Evolutionary conservation across 345 rosid species (phyloP).

Genomic region (Eucalyptus tenuipes): DNA sequence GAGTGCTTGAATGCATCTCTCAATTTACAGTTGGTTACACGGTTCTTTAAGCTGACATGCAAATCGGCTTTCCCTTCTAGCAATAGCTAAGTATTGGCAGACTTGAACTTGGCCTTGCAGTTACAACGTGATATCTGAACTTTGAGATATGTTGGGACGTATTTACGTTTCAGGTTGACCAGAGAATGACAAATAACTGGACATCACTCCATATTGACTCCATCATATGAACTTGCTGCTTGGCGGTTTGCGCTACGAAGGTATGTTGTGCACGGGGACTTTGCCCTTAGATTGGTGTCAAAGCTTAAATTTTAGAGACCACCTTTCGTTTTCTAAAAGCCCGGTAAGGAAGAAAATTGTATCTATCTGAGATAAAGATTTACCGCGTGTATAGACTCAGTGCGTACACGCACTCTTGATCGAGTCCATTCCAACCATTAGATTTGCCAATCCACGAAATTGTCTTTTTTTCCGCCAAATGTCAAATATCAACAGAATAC

Average conservation of each 20-base stretch:
- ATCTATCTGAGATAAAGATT: not conserved
- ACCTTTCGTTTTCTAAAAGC: not conserved
- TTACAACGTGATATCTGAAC: not conserved
- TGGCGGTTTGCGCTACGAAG: not conserved
- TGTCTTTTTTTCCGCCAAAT: not conserved
- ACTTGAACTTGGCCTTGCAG: not conserved
- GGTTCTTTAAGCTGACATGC: not conserved
- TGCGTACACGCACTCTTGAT: not conserved
- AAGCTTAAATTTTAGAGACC: not conserved
- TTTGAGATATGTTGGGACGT: not conserved
- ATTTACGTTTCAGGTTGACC: not conserved
- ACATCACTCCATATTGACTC: not conserved
- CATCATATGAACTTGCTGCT: not conserved
- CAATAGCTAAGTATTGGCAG: not conserved
- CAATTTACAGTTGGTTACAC: not conserved
- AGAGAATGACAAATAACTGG: not conserved
- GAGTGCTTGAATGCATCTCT: not conserved
- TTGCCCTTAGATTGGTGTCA: not conserved
- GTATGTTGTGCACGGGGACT: not conserved
- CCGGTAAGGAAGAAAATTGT: not conserved
- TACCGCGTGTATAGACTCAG: not conserved
- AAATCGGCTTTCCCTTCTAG: not conserved
- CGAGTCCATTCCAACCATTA: not conserved
- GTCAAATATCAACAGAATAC: not conserved
- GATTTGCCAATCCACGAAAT: not conserved